Percentiles rank a stretch among this genome's conserved stretches.
These are phyloP conservation scores for Aspergillus eucalypticola DNA, from an alignment of 2,329 filamentous ascomycete genomes.

Conservation along the genomic window DNA sequence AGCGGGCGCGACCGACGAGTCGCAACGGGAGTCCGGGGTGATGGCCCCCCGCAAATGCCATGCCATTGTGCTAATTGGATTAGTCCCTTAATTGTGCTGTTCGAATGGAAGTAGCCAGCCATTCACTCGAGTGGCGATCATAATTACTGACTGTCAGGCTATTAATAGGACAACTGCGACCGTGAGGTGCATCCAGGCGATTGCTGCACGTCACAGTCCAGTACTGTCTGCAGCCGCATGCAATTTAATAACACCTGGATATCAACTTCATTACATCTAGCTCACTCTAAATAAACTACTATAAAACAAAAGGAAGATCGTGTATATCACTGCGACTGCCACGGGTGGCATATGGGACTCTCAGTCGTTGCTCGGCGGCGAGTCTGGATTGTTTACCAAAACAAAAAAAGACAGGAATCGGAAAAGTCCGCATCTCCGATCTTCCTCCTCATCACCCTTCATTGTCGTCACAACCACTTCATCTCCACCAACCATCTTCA, in stretches of 20 bases:
- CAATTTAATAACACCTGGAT: neutral
- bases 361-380: conserved; percentile 6
- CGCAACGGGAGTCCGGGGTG: neutral
- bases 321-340: neutral
- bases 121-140: neutral
- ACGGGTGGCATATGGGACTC: neutral
- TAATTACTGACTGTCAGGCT: neutral
- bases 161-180: neutral
- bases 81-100: neutral
- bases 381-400: conserved; percentile 22
- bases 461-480: conserved; percentile 5
- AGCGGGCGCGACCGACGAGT: neutral
- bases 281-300: too few relatives aligned
- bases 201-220: neutral
- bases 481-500: conserved; percentile 6
- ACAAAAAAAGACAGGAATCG: conserved; percentile 14
- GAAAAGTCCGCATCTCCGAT: conserved; percentile 14
- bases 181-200: neutral
- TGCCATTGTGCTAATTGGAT: too few relatives aligned
- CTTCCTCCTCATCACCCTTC: neutral
- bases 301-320: too few relatives aligned
- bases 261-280: neutral
- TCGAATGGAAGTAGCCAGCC: neutral
- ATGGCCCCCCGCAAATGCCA: neutral
- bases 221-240: neutral